These are phyloP conservation scores for Russula brevipes DNA, from an alignment of 768 basidiomycete species.

Conservation along the genomic window DNA sequence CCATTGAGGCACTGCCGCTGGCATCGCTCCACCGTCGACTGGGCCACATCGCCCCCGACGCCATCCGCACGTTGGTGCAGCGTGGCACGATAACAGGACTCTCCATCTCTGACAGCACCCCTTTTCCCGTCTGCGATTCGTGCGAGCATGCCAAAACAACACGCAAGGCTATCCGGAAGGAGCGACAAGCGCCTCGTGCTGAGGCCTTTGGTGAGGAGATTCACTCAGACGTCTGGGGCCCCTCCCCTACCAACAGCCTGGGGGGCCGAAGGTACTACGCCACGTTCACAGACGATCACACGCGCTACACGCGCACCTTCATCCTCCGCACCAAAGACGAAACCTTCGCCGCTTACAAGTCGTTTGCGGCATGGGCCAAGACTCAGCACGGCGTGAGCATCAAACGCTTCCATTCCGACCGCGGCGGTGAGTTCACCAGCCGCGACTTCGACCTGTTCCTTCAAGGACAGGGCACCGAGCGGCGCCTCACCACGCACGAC, in stretches of 20 bases:
- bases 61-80: not conserved
- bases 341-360: constrained; percentile 28
- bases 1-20: not conserved
- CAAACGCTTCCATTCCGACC: constrained; percentile 30
- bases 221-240: constrained; percentile 20
- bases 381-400: constrained; percentile 30
- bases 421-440: constrained; percentile 32
- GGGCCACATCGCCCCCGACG: not conserved
- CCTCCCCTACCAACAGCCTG: constrained; percentile 20
- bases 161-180: not conserved
- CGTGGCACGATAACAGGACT: not conserved
- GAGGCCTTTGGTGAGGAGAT: not conserved
- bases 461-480: constrained; percentile 26
- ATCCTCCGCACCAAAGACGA: constrained; percentile 32
- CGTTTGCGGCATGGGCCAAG: constrained; percentile 27
- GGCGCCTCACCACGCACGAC: constrained; percentile 28
- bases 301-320: constrained; percentile 28
- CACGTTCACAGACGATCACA: constrained; percentile 36
- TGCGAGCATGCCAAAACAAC: not conserved
- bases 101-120: not conserved
- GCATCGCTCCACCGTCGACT: not conserved
- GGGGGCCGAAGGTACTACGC: constrained; percentile 33
- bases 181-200: not conserved
- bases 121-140: not conserved
- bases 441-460: constrained; percentile 25